A percentile compares a stretch with the other conserved stretches of the same genome.
Conservation (phyloP, 2,329 filamentous ascomycete genomes). For the Beauveria australis region DNA sequence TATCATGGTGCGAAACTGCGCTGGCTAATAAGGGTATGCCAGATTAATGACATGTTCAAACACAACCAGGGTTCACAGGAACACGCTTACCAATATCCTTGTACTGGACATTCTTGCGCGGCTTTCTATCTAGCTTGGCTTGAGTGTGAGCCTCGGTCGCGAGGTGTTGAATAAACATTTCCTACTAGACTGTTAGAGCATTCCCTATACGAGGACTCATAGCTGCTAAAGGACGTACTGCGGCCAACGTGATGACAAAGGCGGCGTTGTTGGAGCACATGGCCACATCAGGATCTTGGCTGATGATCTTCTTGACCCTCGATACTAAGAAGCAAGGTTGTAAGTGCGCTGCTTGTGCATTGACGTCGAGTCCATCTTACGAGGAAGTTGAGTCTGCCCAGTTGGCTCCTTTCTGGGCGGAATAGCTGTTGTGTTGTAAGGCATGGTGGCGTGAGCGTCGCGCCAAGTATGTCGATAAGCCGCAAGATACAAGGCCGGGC, state of each 20-base stretch:
- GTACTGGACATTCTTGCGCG: slow-evolving; percentile 89
- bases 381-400: slow-evolving; percentile 74
- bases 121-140: slow-evolving; percentile 85
- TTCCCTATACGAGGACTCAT: not conserved
- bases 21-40: slow-evolving; percentile 45
- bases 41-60: not conserved
- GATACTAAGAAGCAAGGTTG: slow-evolving; percentile 53
- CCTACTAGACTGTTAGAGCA: slow-evolving; percentile 40
- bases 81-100: slow-evolving; percentile 67
- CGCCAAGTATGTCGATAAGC: not conserved
- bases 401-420: slow-evolving; percentile 73
- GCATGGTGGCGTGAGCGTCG: slow-evolving; percentile 47
- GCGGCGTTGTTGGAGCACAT: slow-evolving; percentile 89
- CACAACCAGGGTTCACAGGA: not conserved
- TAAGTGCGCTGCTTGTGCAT: not conserved
- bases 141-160: slow-evolving; percentile 78
- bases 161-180: slow-evolving; percentile 93
- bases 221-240: slow-evolving; percentile 40
- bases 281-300: slow-evolving; percentile 74
- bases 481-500: too few relatives aligned
- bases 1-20: slow-evolving; percentile 80
- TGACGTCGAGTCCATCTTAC: slow-evolving; percentile 43
- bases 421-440: slow-evolving; percentile 82
- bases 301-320: slow-evolving; percentile 91
- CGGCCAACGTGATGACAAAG: slow-evolving; percentile 87